Percentiles rank a stretch among this genome's conserved stretches.
Evolutionary conservation across 257 asterid species (phyloP).

Genomic region (Solanum pimpinellifolium): DNA sequence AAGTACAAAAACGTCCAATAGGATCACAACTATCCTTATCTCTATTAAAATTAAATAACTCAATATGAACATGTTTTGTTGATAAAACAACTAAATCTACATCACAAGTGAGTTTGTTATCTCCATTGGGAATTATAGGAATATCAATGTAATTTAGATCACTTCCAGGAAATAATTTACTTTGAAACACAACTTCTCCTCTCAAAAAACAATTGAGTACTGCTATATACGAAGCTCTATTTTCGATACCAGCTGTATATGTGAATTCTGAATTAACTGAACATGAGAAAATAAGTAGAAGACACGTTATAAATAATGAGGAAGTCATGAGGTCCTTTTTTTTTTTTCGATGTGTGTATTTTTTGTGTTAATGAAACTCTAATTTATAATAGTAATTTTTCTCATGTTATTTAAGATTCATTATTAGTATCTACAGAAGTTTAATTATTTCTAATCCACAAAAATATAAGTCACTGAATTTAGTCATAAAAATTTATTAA

Average conservation of each 20-base stretch:
- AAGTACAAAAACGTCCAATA: neutral
- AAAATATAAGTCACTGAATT: neutral
- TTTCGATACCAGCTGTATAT: neutral
- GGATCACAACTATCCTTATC: neutral
- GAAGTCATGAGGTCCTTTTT: neutral
- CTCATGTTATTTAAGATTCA: too few species aligned
- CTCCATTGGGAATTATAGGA: neutral
- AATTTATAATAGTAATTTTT: too few species aligned
- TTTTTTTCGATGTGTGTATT: neutral
- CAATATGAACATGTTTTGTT: neutral
- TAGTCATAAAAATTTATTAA: neutral
- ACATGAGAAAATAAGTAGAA: neutral
- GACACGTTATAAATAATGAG: neutral
- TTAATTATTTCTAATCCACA: neutral
- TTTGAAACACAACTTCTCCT: neutral
- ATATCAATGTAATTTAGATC: neutral
- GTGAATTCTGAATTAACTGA: neutral
- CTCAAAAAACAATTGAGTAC: neutral
- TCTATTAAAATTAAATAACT: neutral
- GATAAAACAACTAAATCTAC: neutral
- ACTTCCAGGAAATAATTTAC: neutral
- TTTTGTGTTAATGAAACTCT: neutral
- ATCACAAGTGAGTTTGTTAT: neutral
- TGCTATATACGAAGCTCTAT: neutral
- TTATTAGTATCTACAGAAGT: neutral